Evolutionary conservation across 2,329 filamentous ascomycete species (phyloP).

Genomic region (Paraphaeosphaeria minitans): DNA sequence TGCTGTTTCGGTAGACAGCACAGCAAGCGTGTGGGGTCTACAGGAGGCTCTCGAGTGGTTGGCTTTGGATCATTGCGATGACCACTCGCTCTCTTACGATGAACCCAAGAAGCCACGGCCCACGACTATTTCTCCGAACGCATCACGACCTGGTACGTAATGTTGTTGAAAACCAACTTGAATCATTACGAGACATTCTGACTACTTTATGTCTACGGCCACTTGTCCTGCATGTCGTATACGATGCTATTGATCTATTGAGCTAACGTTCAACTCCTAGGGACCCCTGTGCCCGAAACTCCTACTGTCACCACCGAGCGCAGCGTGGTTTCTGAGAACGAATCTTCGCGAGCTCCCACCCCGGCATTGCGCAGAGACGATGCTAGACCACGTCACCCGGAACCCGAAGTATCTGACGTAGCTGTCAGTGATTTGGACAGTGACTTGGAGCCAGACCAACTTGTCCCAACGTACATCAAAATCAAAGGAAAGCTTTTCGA

Average conservation of each 20-base stretch:
- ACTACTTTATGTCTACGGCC: background rate
- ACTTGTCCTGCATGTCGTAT: background rate
- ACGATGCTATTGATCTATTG: background rate
- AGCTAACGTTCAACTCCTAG: background rate
- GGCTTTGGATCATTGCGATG: conserved; percentile 72
- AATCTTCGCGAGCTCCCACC: conserved; percentile 9
- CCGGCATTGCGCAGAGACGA: conserved; percentile 1
- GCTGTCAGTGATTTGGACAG: conserved; percentile 57
- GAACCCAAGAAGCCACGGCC: conserved; percentile 8
- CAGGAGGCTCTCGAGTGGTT: conserved; percentile 91
- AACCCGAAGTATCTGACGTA: conserved; percentile 35
- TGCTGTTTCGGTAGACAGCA: conserved; percentile 56
- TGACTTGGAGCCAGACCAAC: conserved; percentile 56
- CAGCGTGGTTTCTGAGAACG: background rate
- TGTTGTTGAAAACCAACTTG: background rate
- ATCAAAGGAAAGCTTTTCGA: conserved; percentile 64
- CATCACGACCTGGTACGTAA: conserved; percentile 28
- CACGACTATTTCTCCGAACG: conserved; percentile 12
- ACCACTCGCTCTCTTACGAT: conserved; percentile 69
- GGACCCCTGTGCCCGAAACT: conserved; percentile 14
- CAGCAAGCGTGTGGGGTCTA: conserved; percentile 74
- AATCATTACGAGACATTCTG: background rate
- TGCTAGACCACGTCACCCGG: background rate
- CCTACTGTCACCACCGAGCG: background rate
- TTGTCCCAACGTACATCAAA: conserved; percentile 75